phyloP scores from a whole-genome alignment of 176 grass and related monocot species.

The Phragmites australis region DNA sequence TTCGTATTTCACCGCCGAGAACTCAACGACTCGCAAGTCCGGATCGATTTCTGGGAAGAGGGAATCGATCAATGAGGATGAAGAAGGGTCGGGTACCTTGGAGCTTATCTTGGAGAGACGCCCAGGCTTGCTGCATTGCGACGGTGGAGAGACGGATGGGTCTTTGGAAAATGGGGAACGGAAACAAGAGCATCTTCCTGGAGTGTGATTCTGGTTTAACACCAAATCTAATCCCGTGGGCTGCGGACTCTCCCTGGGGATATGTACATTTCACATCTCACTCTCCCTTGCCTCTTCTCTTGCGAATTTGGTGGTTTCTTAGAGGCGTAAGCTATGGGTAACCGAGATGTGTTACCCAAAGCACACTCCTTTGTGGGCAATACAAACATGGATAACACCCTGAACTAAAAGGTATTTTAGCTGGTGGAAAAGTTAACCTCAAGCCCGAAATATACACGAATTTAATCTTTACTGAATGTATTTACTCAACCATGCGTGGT shows the following conservation, averaged over 20 bases:
- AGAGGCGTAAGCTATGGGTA: neutral
- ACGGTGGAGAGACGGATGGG: neutral
- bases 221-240: slow-evolving; percentile 17
- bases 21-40: neutral
- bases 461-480: neutral
- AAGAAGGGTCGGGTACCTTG: slow-evolving; percentile 49
- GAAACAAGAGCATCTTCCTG: neutral
- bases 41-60: neutral
- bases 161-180: neutral
- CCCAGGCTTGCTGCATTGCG: slow-evolving; percentile 72
- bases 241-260: neutral
- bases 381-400: neutral
- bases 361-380: neutral
- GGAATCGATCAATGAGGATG: neutral
- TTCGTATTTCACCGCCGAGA: neutral
- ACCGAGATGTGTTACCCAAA: neutral
- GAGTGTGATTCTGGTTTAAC: slow-evolving; percentile 27
- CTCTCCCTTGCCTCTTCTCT: neutral
- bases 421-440: too few species aligned
- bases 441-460: too few species aligned
- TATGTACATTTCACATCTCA: too few species aligned
- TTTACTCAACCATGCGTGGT: neutral
- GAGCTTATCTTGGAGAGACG: slow-evolving; percentile 68
- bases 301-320: neutral
- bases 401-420: too few species aligned